These are phyloP conservation scores for Bipolaris victoriae DNA, from an alignment of 2,329 filamentous ascomycete species.

Conservation along the genomic window DNA sequence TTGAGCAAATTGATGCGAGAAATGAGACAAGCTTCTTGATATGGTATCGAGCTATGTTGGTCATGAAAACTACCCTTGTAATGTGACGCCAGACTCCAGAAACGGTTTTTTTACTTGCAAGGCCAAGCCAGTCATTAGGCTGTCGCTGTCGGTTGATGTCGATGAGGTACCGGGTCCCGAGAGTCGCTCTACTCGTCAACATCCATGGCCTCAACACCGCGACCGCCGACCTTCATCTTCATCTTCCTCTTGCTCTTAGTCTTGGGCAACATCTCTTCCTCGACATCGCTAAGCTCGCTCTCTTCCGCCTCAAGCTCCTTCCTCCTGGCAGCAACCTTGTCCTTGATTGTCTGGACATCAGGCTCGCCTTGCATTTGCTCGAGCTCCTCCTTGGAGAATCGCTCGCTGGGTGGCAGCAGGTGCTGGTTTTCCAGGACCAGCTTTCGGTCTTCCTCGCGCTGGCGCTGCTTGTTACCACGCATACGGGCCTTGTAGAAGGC, in stretches of 20 bases:
- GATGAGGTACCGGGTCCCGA: background rate
- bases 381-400: slow-evolving; percentile 54
- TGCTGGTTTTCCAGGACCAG: slow-evolving; percentile 92
- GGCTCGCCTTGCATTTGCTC: slow-evolving; percentile 67
- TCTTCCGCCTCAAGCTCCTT: slow-evolving; percentile 67
- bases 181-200: slow-evolving; percentile 45
- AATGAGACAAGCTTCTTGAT: slow-evolving; percentile 23
- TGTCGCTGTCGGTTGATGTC: background rate
- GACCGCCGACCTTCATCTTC: slow-evolving; percentile 52
- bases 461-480: slow-evolving; percentile 84
- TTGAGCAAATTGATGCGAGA: background rate
- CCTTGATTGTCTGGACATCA: slow-evolving; percentile 51
- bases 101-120: background rate
- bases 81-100: slow-evolving; percentile 34
- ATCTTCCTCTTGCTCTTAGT: slow-evolving; percentile 56
- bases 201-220: slow-evolving; percentile 56
- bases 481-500: slow-evolving; percentile 94
- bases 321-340: slow-evolving; percentile 63
- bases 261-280: slow-evolving; percentile 45
- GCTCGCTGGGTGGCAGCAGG: slow-evolving; percentile 70
- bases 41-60: slow-evolving; percentile 37
- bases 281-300: slow-evolving; percentile 50
- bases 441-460: slow-evolving; percentile 81
- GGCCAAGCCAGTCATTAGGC: background rate
- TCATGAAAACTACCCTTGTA: slow-evolving; percentile 26